A percentile compares a stretch with the other conserved stretches of the same genome.
These are phyloP conservation scores for Glycine tomentella DNA, from an alignment of 306 rosid genomes.

Conservation along the genomic window DNA sequence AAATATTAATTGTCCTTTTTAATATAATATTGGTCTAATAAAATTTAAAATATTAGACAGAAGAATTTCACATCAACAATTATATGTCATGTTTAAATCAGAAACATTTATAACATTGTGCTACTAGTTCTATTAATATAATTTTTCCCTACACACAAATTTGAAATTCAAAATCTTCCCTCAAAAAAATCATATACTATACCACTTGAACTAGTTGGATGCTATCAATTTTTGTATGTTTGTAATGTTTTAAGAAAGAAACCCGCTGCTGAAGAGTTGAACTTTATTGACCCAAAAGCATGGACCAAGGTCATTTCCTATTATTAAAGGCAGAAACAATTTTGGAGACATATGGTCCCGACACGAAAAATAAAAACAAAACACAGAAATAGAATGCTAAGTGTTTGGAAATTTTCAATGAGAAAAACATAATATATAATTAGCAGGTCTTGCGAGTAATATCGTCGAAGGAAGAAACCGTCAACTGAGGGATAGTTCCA, in stretches of 20 bases:
- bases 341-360: background rate
- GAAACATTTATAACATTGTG: background rate
- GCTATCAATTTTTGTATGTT: background rate
- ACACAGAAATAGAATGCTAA: background rate
- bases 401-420: background rate
- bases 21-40: background rate
- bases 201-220: background rate
- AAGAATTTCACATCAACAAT: background rate
- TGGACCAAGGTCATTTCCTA: too few species aligned
- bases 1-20: too few species aligned
- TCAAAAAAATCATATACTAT: background rate
- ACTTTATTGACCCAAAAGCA: background rate
- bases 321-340: too few species aligned
- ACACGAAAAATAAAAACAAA: background rate
- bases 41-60: background rate
- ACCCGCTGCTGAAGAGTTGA: too few species aligned
- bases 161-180: background rate
- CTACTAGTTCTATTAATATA: too few species aligned
- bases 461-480: background rate
- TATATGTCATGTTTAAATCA: background rate
- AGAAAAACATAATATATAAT: background rate
- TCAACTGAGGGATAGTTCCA: background rate
- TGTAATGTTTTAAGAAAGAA: background rate
- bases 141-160: background rate
- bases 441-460: too few species aligned